Base-by-base conservation (phyloP, 2,329 filamentous ascomycete genomes). In the Rhynchosporium agropyri region DNA sequence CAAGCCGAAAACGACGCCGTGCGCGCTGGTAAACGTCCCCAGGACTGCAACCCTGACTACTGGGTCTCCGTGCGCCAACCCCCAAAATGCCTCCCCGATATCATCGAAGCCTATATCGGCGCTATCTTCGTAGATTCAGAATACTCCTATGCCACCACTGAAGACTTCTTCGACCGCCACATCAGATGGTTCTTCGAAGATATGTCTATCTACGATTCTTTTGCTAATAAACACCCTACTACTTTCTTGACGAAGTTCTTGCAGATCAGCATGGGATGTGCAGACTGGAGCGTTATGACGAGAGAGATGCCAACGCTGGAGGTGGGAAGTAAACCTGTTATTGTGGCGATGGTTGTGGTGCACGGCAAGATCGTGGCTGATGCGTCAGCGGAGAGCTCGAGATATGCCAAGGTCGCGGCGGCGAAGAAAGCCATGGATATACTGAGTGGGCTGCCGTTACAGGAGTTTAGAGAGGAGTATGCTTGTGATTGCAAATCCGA, bases 101-200 rank as follows among this genome's bases (percentile, higher is more conserved):
- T 97, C 43, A 81, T 98, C 3, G 95, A 99, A 79, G 86, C 94
- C 0, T 95, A 92, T 70, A 79, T 97, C 2, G 95, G 92, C 1
- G 94, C 94, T 26, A 82, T 97, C 28, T 98, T 98, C 74, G 89
- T 99, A 10, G 95, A 99, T 76, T 89, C 91, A 0, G 80, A 83
- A 51, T 98, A 94, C 77, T 79, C 95, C 72, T 97, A 89, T 75
- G 74, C 75, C 12, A 81, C 87, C 20, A 89, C 98, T 0, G 85
- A 89, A 66, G 73, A 74, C 0, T 98, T 99, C 77, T 97, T 97
- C 76, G 77, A 85, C n/a, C 74, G 71, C 13, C 86, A 93, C 67
- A 83, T 98, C 61, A 82, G 83, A 62, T 87, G 86, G 2, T 97
- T 87, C 77, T 98, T 98, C 74, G 80, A 84, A 58, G 89, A 97